These are phyloP conservation scores for Zizania latifolia DNA, from an alignment of 176 grass and related monocot genomes.

Conservation along the genomic window DNA sequence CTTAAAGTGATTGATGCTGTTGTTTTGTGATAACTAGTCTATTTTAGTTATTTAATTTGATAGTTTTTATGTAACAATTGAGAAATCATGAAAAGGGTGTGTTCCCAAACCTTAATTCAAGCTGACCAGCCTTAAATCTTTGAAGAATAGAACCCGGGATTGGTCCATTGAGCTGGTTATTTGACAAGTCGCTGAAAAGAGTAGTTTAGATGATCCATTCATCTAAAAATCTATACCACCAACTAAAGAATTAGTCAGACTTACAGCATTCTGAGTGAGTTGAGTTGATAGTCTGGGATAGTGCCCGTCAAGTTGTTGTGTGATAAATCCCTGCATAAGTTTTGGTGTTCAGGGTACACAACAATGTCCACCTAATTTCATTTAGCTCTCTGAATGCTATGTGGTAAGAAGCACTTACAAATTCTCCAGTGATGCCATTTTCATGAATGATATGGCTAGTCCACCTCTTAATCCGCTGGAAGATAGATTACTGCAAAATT, in stretches of 20 bases:
- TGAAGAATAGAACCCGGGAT: too few species aligned
- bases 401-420: background rate
- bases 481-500: slow-evolving; percentile 10
- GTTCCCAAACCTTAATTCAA: slow-evolving; percentile 31
- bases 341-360: too few species aligned
- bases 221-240: background rate
- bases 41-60: background rate
- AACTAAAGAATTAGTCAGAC: too few species aligned
- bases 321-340: slow-evolving; percentile 34
- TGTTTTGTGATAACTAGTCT: background rate
- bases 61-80: too few species aligned
- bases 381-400: background rate
- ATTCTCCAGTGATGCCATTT: background rate
- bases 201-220: slow-evolving; percentile 1
- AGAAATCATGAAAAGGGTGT: background rate
- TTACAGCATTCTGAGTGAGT: slow-evolving; percentile 28
- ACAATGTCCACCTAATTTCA: background rate
- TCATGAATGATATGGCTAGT: background rate
- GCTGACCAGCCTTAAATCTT: slow-evolving; percentile 12
- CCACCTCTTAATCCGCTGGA: background rate
- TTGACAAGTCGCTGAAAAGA: slow-evolving; percentile 26
- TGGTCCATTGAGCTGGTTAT: too few species aligned
- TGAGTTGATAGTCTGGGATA: slow-evolving; percentile 20
- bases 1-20: too few species aligned
- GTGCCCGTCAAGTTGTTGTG: slow-evolving; percentile 35